Evolutionary conservation across 805 yeast genomes (phyloP).

Genomic region (Hyphopichia homilentoma): DNA sequence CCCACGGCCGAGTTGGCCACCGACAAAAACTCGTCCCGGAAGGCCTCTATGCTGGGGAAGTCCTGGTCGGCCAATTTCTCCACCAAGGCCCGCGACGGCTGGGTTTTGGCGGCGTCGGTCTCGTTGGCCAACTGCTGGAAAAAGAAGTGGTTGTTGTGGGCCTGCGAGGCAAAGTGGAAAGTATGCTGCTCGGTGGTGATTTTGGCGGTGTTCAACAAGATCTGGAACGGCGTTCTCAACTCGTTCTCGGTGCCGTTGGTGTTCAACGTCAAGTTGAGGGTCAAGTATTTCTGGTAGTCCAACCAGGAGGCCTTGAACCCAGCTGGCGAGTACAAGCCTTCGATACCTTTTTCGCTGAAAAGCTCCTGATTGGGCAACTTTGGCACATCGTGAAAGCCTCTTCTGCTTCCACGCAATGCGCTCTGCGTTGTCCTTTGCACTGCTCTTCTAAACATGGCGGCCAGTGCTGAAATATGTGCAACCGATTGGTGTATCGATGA

Average conservation of each 20-base stretch:
- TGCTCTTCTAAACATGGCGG: neutral
- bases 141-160: slow-evolving; percentile 88
- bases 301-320: slow-evolving; percentile 79
- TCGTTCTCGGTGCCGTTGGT: slow-evolving; percentile 82
- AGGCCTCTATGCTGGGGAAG: slow-evolving; percentile 41
- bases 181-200: slow-evolving; percentile 60
- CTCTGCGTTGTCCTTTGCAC: neutral
- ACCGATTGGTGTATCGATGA: too few species aligned
- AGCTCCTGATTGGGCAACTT: slow-evolving; percentile 37
- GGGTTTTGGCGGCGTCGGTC: slow-evolving; percentile 26
- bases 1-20: slow-evolving; percentile 54
- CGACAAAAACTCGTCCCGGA: slow-evolving; percentile 46
- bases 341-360: slow-evolving; percentile 48
- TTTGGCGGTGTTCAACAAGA: slow-evolving; percentile 62
- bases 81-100: slow-evolving; percentile 36
- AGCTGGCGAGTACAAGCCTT: slow-evolving; percentile 58
- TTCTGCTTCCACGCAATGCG: slow-evolving; percentile 9
- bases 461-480: too few species aligned
- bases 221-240: slow-evolving; percentile 69
- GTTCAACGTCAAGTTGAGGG: slow-evolving; percentile 55
- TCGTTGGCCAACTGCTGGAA: slow-evolving; percentile 55
- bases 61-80: slow-evolving; percentile 35
- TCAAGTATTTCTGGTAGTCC: slow-evolving; percentile 67
- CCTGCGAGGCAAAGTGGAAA: slow-evolving; percentile 88
- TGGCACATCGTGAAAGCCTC: slow-evolving; percentile 64